These are phyloP conservation scores for Fusarium transvaalense DNA, from an alignment of 2,329 filamentous ascomycete genomes.

Conservation along the genomic window DNA sequence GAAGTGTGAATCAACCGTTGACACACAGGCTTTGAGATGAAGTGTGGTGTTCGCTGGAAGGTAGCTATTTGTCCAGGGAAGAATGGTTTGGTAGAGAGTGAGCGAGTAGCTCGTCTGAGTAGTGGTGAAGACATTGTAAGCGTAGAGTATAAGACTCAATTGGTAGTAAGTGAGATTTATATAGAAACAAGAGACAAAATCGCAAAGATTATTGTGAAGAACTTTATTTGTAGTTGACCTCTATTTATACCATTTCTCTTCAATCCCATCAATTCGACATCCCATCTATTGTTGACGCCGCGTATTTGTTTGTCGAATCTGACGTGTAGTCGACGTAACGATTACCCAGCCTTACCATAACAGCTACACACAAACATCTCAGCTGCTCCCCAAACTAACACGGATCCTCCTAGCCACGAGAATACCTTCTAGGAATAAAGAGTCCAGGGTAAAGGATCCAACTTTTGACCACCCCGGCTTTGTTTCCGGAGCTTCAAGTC, in stretches of 20 bases:
- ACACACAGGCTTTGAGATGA: not conserved
- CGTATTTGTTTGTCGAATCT: not conserved
- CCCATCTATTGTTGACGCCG: not conserved
- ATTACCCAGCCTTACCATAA: constrained; percentile 5
- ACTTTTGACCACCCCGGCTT: not conserved
- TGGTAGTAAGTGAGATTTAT: too few species aligned
- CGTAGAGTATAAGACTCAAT: not conserved
- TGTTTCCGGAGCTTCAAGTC: constrained; percentile 1
- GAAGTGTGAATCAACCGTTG: constrained; percentile 17
- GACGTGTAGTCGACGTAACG: constrained; percentile 25
- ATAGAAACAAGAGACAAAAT: not conserved
- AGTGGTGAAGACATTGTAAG: constrained; percentile 10
- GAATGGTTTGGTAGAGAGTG: not conserved
- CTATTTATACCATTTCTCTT: not conserved
- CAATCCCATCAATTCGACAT: too few species aligned
- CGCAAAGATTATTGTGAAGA: not conserved
- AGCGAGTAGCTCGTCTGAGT: constrained; percentile 13
- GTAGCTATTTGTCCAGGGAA: not conserved
- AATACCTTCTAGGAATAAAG: not conserved
- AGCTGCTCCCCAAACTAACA: not conserved
- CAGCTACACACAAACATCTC: too few species aligned
- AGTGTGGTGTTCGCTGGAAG: not conserved
- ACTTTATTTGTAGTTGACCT: rapidly evolving
- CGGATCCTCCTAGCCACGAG: not conserved
- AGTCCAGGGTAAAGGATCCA: not conserved